Base-by-base conservation (phyloP, 352 stramenopile genomes). In the Globisporangium paroecandrum region DNA sequence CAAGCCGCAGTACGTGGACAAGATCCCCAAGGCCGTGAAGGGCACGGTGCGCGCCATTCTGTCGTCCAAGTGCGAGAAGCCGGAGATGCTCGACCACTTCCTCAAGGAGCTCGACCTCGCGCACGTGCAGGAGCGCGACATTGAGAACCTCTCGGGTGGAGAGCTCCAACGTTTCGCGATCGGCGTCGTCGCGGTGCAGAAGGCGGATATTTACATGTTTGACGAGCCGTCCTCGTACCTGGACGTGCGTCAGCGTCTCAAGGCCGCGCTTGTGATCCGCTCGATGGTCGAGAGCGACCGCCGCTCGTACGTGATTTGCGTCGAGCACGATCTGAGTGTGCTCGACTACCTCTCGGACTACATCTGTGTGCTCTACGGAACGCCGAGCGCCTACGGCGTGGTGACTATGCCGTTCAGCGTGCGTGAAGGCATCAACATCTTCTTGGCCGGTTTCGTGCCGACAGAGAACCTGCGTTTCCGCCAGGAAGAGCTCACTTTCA, bases 361-460 rank as follows among this genome's bases (percentile, higher is more conserved):
- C 81, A 98, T 99, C 72, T 99, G 98, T 79, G 98, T 98, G 77
- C 82, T 99, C 10, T 99, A 99, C 77, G 98, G 98, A 56, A 96
- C 84, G 63, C 94, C 98, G 24, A 98, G 94, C 57, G 98, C 94
- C 32, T 99, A 99, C 85, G 98, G 98, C 70, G 98, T 99, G 27
- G 98, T 99, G 32, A 99, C 98, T 49, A 99, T 99, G 98, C 98
- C 98, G 4, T 99, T 99, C 80, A 98, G 93, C 74, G 98, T 99
- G 49, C 91, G 98, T 69, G 97, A 99, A 78, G 98, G 98, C 68
- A 99, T 99, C 82, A 99, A 99, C 85, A 98, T 99, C 58, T 99
- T 99, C 82, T 87, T 99, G 64, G 91, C 97, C 0, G 98, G 98
- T 58, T 99, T 99, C 74, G 95, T 99, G 47, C 97, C 97, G 29